Percentiles rank a stretch among this genome's conserved stretches.
These are phyloP conservation scores for Spirogloea muscicola DNA, from an alignment of 139 green algal species.

Conservation along the genomic window DNA sequence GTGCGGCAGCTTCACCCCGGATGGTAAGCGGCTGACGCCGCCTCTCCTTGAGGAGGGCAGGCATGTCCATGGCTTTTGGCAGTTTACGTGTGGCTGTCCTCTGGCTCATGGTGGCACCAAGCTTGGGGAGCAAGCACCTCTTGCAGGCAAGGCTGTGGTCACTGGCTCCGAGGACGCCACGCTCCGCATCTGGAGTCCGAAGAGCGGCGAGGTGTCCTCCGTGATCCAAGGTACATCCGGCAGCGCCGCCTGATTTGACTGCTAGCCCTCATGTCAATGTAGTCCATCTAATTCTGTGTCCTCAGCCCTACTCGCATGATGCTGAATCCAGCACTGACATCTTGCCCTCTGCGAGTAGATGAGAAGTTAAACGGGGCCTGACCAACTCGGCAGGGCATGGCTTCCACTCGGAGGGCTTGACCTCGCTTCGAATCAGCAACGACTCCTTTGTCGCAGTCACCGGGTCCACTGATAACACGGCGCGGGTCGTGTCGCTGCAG, in stretches of 20 bases:
- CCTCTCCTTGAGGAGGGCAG: too few relatives aligned
- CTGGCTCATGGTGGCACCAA: too few relatives aligned
- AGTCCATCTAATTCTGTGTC: too few relatives aligned
- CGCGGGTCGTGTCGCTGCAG: slow-evolving; percentile 9
- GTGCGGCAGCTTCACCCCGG: slow-evolving; percentile 81
- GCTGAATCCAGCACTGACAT: too few relatives aligned
- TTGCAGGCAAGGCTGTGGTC: slow-evolving; percentile 61
- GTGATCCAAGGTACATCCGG: slow-evolving; percentile 1
- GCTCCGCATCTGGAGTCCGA: slow-evolving; percentile 43
- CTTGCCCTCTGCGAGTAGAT: too few relatives aligned
- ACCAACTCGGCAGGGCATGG: slow-evolving; percentile 51
- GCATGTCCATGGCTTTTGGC: too few relatives aligned
- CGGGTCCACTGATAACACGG: slow-evolving; percentile 13
- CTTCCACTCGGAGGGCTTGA: slow-evolving; percentile 73
- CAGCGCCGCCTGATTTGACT: too few relatives aligned
- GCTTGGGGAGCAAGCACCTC: too few relatives aligned
- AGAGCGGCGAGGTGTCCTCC: not conserved
- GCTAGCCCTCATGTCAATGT: too few relatives aligned
- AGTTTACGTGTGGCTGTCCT: too few relatives aligned
- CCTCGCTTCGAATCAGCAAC: slow-evolving; percentile 56
- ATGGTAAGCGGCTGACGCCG: slow-evolving; percentile 52
- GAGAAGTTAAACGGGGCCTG: too few relatives aligned
- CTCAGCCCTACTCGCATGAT: too few relatives aligned
- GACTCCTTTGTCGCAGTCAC: slow-evolving; percentile 25
- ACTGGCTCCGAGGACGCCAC: slow-evolving; percentile 73